A percentile compares a stretch with the other conserved stretches of the same genome.
These are phyloP conservation scores for Citrus australasica DNA, from an alignment of 345 rosid genomes.

Conservation along the genomic window DNA sequence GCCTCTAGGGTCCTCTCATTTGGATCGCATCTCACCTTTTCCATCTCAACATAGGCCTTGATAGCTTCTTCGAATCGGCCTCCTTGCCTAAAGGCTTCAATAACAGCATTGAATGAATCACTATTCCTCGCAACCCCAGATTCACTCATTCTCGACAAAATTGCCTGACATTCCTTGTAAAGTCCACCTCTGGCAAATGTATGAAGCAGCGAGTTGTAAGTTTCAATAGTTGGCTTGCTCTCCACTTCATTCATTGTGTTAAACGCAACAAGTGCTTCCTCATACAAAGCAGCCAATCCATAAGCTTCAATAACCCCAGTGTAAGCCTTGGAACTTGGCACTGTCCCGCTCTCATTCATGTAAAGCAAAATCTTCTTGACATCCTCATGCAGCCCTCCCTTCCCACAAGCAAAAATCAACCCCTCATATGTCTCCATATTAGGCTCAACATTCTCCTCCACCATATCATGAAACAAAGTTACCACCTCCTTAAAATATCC, in stretches of 20 bases:
- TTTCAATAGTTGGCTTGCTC: conserved; percentile 70
- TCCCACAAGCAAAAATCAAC: conserved; percentile 82
- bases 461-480: conserved; percentile 91
- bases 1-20: conserved; percentile 92
- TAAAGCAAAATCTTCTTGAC: conserved; percentile 66
- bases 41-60: conserved; percentile 85
- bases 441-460: conserved; percentile 89
- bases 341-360: conserved; percentile 68
- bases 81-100: conserved; percentile 91
- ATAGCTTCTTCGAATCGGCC: conserved; percentile 92
- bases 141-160: conserved; percentile 61
- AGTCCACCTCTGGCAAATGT: conserved; percentile 88
- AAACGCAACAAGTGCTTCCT: conserved; percentile 81
- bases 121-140: conserved; percentile 57
- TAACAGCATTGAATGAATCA: conserved; percentile 81
- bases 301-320: conserved; percentile 86
- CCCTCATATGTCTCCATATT: conserved; percentile 90
- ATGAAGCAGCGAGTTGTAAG: conserved; percentile 73
- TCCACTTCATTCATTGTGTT: conserved; percentile 90
- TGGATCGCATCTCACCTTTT: conserved; percentile 71
- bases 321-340: conserved; percentile 84
- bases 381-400: conserved; percentile 86
- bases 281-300: conserved; percentile 87
- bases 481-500: conserved; percentile 97
- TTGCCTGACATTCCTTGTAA: conserved; percentile 67